phyloP scores from a whole-genome alignment of 257 asterid species.

The Penstemon eatonii region DNA sequence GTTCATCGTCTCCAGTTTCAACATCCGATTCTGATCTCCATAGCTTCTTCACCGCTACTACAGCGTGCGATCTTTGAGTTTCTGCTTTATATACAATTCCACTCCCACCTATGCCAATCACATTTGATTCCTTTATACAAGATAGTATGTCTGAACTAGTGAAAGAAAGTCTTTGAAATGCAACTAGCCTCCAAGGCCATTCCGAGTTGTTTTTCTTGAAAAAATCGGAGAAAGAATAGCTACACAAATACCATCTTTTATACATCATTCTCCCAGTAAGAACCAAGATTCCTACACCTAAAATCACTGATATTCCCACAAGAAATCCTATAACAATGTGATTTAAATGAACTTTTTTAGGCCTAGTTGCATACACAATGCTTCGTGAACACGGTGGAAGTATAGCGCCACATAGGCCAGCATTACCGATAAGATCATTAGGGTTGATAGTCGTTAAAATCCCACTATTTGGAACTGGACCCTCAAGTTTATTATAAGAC shows the following conservation, averaged over 20 bases:
- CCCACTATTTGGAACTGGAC: conserved; percentile 70
- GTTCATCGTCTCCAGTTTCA: conserved; percentile 62
- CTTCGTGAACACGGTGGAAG: conserved; percentile 59
- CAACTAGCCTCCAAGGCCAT: conserved; percentile 86
- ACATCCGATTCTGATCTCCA: conserved; percentile 59
- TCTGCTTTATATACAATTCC: conserved; percentile 78
- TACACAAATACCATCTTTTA: conserved; percentile 58
- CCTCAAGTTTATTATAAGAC: conserved; percentile 65
- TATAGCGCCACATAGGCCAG: conserved; percentile 72
- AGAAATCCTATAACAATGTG: conserved; percentile 49
- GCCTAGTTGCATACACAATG: conserved; percentile 23
- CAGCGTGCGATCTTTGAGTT: conserved; percentile 45
- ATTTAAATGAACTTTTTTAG: conserved; percentile 37
- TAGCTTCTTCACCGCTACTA: conserved; percentile 72
- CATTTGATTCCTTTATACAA: conserved; percentile 65
- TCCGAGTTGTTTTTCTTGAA: conserved; percentile 53
- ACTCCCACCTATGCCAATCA: conserved; percentile 70
- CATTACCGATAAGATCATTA: conserved; percentile 59
- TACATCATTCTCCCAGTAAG: conserved; percentile 51
- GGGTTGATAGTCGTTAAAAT: conserved; percentile 60
- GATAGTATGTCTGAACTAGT: conserved; percentile 57
- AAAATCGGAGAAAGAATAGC: conserved; percentile 48
- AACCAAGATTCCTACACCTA: conserved; percentile 35
- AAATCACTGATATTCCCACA: conserved; percentile 45
- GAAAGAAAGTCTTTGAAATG: conserved; percentile 73